Percentiles rank a stretch among this genome's conserved stretches.
Evolutionary conservation across 257 asterid species (phyloP).

Genomic region (Ophiorrhiza pumila): DNA sequence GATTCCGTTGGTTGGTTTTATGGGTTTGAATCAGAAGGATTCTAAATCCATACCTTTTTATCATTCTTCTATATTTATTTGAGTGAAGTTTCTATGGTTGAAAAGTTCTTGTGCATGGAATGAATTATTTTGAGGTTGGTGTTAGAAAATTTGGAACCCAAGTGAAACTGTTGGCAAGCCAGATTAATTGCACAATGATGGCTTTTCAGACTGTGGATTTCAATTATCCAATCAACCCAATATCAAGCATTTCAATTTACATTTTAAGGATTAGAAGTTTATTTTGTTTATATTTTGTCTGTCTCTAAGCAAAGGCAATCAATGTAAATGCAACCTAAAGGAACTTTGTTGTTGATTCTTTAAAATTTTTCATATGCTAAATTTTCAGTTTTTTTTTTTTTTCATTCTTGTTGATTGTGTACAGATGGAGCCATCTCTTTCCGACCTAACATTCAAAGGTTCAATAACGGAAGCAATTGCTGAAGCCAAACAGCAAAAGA

Average conservation of each 20-base stretch:
- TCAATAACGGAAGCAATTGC: slow-evolving; percentile 71
- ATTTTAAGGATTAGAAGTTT: neutral
- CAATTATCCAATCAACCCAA: neutral
- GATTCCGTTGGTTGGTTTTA: neutral
- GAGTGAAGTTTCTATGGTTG: neutral
- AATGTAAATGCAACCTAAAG: neutral
- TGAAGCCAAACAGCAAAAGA: slow-evolving; percentile 82
- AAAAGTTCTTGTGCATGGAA: neutral
- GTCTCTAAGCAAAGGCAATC: neutral
- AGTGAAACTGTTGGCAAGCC: neutral
- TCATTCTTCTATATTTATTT: neutral
- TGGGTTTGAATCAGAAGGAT: neutral
- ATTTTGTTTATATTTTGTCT: neutral
- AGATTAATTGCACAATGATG: no score
- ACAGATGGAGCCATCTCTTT: slow-evolving; percentile 79
- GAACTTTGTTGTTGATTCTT: neutral
- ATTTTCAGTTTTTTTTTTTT: neutral
- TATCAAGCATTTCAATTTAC: neutral
- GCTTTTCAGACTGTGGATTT: neutral
- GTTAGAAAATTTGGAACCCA: neutral
- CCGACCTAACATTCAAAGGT: slow-evolving; percentile 76
- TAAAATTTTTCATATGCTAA: neutral
- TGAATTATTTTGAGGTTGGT: neutral
- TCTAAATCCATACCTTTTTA: neutral
- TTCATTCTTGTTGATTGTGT: neutral